phyloP scores from a whole-genome alignment of 208 protist species.

The Blechomonas ayalai region DNA sequence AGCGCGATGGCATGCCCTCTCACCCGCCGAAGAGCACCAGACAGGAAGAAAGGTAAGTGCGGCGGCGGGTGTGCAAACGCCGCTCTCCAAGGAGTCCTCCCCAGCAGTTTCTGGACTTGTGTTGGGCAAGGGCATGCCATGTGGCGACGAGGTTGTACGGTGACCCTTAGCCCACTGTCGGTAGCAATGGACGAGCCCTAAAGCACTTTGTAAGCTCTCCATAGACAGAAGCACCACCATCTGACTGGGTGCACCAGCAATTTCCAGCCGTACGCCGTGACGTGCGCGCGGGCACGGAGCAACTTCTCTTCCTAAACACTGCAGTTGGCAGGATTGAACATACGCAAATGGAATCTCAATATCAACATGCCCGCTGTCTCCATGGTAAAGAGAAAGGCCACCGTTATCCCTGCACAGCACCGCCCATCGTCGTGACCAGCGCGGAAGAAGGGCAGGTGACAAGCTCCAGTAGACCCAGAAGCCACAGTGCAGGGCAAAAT shows the following conservation, averaged over 20 bases:
- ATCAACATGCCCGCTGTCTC: conserved; percentile 5
- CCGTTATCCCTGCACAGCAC: conserved; percentile 6
- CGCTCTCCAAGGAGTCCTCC: neutral
- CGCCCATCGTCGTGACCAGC: conserved; percentile 55
- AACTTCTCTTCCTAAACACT: conserved; percentile 3
- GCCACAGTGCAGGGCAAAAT: conserved; percentile 23
- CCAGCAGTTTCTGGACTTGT: neutral
- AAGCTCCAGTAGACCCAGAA: conserved; percentile 57
- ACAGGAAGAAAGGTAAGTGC: neutral
- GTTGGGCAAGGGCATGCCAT: too few relatives aligned
- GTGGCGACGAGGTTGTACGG: too few relatives aligned
- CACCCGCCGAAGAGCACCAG: conserved; percentile 12
- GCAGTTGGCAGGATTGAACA: conserved; percentile 10
- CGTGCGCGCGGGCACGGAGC: conserved; percentile 24
- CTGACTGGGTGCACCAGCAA: conserved; percentile 22
- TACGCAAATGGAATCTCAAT: conserved; percentile 9
- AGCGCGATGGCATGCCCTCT: conserved; percentile 1
- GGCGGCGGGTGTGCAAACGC: neutral
- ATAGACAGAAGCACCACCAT: conserved; percentile 42
- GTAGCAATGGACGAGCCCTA: conserved; percentile 17
- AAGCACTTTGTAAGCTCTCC: conserved; percentile 15
- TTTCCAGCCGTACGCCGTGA: conserved; percentile 36
- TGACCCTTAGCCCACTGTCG: neutral
- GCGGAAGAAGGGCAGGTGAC: conserved; percentile 23
- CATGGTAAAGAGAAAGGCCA: neutral